A percentile compares a stretch with the other conserved stretches of the same genome.
These are phyloP conservation scores for Eutreptiella sp. DNA, from an alignment of 208 protist genomes.

Conservation along the genomic window DNA sequence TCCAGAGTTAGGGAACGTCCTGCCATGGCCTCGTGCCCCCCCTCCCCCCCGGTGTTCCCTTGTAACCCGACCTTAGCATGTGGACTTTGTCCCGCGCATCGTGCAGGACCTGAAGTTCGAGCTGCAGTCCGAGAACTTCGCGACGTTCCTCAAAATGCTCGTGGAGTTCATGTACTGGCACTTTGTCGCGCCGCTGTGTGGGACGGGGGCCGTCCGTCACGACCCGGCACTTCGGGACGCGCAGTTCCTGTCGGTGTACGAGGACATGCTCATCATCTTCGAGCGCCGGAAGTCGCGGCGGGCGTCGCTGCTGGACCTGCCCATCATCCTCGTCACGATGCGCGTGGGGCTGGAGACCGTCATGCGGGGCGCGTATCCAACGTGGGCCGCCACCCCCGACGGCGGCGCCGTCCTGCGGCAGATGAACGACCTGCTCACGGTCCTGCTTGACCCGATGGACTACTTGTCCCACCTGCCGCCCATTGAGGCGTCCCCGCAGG, in stretches of 20 bases:
- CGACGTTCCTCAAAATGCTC: slow-evolving; percentile 2
- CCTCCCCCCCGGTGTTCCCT: too few species aligned
- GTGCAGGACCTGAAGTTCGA: background rate
- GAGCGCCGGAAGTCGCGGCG: background rate
- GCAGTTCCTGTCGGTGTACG: slow-evolving; percentile 8
- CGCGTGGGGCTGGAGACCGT: slow-evolving; percentile 4
- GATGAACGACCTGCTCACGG: slow-evolving; percentile 4
- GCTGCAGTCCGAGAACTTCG: background rate
- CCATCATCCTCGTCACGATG: slow-evolving; percentile 7
- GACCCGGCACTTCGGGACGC: slow-evolving; percentile 4
- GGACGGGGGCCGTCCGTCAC: background rate
- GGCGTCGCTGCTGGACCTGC: slow-evolving; percentile 1
- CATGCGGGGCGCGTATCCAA: slow-evolving; percentile 1
- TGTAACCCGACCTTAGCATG: too few species aligned
- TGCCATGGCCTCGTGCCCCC: too few species aligned
- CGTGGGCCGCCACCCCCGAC: background rate
- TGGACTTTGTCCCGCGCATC: background rate
- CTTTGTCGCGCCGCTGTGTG: slow-evolving; percentile 3
- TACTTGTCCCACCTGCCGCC: background rate
- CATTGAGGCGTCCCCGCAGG: slow-evolving; percentile 14
- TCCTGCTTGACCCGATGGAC: slow-evolving; percentile 13
- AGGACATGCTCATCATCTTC: slow-evolving; percentile 7
- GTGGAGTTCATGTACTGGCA: slow-evolving; percentile 12
- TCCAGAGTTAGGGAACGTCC: too few species aligned
- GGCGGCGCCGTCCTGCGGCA: background rate